These are phyloP conservation scores for Mycena albidolilacea DNA, from an alignment of 768 basidiomycete species.

Conservation along the genomic window DNA sequence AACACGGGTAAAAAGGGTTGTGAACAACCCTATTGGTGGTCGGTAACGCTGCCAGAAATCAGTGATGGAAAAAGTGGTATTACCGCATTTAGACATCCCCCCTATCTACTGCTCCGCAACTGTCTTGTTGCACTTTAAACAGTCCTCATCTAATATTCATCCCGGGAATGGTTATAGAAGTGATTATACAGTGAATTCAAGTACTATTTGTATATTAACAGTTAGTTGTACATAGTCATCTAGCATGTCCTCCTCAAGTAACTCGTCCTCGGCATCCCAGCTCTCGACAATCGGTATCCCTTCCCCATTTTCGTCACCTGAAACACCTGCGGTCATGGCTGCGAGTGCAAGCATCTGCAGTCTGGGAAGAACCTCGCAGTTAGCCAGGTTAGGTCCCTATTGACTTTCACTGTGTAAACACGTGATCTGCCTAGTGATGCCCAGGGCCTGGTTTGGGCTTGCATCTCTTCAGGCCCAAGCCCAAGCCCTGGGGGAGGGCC, in stretches of 20 bases:
- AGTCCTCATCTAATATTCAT: background rate
- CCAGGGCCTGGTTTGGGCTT: too few relatives aligned
- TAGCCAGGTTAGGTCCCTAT: too few relatives aligned
- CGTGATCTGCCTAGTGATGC: too few relatives aligned
- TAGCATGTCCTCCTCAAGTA: slow-evolving; percentile 16
- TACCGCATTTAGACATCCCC: slow-evolving; percentile 12
- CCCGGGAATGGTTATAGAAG: background rate
- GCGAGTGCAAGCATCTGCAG: slow-evolving; percentile 8
- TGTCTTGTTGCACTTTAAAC: background rate
- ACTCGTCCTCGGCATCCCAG: slow-evolving; percentile 18
- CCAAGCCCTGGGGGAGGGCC: too few relatives aligned
- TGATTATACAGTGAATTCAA: background rate
- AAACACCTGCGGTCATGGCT: background rate
- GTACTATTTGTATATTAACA: background rate
- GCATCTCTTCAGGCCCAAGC: too few relatives aligned
- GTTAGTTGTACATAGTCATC: slow-evolving; percentile 7
- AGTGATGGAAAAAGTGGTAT: background rate
- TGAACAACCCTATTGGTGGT: too few relatives aligned
- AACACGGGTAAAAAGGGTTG: too few relatives aligned
- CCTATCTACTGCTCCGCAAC: slow-evolving; percentile 3
- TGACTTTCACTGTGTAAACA: too few relatives aligned
- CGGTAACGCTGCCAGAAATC: background rate
- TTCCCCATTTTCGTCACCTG: background rate
- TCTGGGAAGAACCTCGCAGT: slow-evolving; percentile 7
- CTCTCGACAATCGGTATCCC: slow-evolving; percentile 24